Percentiles rank a stretch among this genome's conserved stretches.
Conservation (phyloP, 2,329 filamentous ascomycete genomes). For the Pseudogymnoascus verrucosus region DNA sequence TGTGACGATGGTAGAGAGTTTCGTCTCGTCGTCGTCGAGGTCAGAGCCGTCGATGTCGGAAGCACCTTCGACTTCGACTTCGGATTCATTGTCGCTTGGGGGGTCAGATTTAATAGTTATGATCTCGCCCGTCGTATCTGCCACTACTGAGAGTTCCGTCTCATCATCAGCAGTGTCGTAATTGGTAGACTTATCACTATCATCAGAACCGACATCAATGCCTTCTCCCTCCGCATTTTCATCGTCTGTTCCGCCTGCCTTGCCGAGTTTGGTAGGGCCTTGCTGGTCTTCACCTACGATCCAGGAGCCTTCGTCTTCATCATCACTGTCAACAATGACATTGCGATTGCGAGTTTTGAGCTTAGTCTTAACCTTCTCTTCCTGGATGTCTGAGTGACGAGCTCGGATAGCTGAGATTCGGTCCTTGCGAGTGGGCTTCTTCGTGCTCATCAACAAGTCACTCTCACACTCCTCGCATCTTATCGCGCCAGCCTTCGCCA, state of each 20-base stretch:
- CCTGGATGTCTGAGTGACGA: constrained; percentile 27
- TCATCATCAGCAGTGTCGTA: not conserved
- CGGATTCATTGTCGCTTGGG: constrained; percentile 28
- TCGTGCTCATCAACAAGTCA: constrained; percentile 55
- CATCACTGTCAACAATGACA: constrained; percentile 58
- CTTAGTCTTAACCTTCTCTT: constrained; percentile 19
- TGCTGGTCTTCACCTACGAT: constrained; percentile 63
- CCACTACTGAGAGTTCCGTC: not conserved
- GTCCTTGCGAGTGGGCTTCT: constrained; percentile 29
- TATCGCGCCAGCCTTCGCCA: constrained; percentile 35
- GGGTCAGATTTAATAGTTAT: constrained; percentile 19
- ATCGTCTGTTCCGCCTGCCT: constrained; percentile 76
- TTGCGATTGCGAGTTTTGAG: constrained; percentile 45
- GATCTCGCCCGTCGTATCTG: not conserved
- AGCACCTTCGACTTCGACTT: constrained; percentile 36
- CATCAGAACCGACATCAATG: constrained; percentile 63
- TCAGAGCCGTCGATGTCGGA: constrained; percentile 27
- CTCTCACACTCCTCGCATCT: constrained; percentile 67
- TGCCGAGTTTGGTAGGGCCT: constrained; percentile 54
- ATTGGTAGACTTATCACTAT: constrained; percentile 34
- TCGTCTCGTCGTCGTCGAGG: constrained; percentile 32
- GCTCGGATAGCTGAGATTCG: constrained; percentile 19
- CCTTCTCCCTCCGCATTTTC: constrained; percentile 83
- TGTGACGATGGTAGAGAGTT: constrained; percentile 47
- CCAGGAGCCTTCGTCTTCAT: constrained; percentile 66